These are phyloP conservation scores for Cyanidium caldarium DNA, from an alignment of 23 red algal species.

Conservation along the genomic window DNA sequence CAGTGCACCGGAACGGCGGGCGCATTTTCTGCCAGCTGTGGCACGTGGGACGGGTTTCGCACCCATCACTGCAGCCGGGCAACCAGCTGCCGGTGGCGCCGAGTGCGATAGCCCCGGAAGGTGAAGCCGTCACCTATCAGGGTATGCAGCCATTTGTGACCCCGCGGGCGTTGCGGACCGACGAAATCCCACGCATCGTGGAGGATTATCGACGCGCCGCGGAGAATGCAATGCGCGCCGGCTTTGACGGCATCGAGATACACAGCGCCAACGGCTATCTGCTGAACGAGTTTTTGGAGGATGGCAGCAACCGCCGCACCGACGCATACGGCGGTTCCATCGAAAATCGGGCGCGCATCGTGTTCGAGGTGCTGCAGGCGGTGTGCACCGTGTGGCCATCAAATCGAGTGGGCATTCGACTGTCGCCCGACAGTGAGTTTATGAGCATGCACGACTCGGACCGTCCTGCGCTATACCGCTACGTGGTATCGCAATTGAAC, in stretches of 20 bases:
- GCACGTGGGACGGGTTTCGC: constrained; percentile 47
- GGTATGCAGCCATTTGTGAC: constrained; percentile 24
- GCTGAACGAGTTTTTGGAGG: constrained; percentile 60
- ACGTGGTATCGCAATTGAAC: constrained; percentile 32
- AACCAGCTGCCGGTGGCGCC: constrained; percentile 24
- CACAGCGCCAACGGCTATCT: constrained; percentile 62
- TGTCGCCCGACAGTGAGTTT: constrained; percentile 54
- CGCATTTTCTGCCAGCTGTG: constrained; percentile 62
- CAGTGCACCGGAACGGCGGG: constrained; percentile 30
- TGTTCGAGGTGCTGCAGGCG: constrained; percentile 26
- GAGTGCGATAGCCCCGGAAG: constrained; percentile 13
- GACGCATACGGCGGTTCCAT: constrained; percentile 60
- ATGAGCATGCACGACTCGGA: constrained; percentile 42
- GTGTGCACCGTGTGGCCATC: constrained; percentile 27
- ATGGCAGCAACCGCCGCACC: constrained; percentile 25
- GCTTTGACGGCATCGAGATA: constrained; percentile 72
- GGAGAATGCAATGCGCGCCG: constrained; percentile 24
- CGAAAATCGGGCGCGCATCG: constrained; percentile 34
- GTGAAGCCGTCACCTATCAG: neutral
- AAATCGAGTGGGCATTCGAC: constrained; percentile 30
- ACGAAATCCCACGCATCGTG: constrained; percentile 30
- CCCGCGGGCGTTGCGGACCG: constrained; percentile 32
- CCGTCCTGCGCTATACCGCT: constrained; percentile 30
- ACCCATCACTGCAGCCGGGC: constrained; percentile 41
- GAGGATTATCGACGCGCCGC: constrained; percentile 38